Base-by-base conservation (phyloP, 164 flowering plant species). In the Macadamia integrifolia region DNA sequence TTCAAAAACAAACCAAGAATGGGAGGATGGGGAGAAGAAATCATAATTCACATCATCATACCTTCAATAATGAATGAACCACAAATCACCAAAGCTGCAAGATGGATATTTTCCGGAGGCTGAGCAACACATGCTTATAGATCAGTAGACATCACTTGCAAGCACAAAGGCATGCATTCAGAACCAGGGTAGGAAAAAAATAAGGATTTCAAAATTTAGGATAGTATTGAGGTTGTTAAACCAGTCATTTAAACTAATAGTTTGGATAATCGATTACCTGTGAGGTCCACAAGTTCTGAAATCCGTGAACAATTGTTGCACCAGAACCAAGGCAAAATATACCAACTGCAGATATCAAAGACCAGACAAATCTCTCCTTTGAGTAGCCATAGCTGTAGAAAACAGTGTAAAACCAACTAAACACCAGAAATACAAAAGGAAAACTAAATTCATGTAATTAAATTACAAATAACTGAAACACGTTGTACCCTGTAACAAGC, bases 251-350 rank as follows among this genome's bases (percentile, higher is more conserved):
- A 23, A 58, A 44, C 9, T 10, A 3, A 17, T 29, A 44, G 23
- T 56, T 17, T 9, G 31, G 31, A 53, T 31, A 40, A 32, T 42
- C 10, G 35, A 55, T 70, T 79, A 92, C 99, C 82, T 90, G 86
- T 69, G 96, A 57, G 73, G 76, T 81, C 97, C 98, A 90, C 82
- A 94, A 77, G 79, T 94, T 86, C 72, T 92, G 99, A 78, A 94
- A 63, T 58, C 99, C 99, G 81, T 92, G 85, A 69, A 94, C 95
- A 73, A 94, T 88, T 48, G 99, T 94, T 40, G 97, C 99, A 70
- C 98, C 99, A 79, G 97, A 87, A 74, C 99, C 99, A 77, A 94
- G 96, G 80, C 98, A 94, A 72, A 94, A 94, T 53, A 92, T 92
- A 18, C 99, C 99, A 82, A 92, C 98, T 73, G 98, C 99, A 64